These are phyloP conservation scores for Cladosporium sp. DNA, from an alignment of 2,329 filamentous ascomycete genomes.

Conservation along the genomic window DNA sequence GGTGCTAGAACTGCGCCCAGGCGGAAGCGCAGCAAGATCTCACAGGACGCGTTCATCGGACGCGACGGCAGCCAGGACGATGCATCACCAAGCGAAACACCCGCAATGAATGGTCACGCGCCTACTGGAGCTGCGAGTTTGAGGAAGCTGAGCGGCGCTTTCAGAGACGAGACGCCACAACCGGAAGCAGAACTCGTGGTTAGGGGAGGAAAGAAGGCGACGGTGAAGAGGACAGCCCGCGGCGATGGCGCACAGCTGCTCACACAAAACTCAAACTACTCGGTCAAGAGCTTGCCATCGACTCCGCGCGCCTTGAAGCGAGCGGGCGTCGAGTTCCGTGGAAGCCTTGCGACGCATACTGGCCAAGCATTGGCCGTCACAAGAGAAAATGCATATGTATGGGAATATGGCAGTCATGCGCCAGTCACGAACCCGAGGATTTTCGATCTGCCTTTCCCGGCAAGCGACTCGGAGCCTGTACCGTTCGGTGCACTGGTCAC, in stretches of 20 bases:
- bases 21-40: constrained; percentile 51
- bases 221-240: constrained; percentile 30
- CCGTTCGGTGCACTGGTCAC: constrained; percentile 83
- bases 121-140: constrained; percentile 8
- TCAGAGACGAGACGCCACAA: constrained; percentile 12
- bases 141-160: constrained; percentile 18
- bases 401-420: constrained; percentile 73
- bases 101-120: constrained; percentile 27
- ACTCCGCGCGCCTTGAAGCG: constrained; percentile 73
- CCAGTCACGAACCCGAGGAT: constrained; percentile 72
- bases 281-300: constrained; percentile 78
- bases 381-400: constrained; percentile 79
- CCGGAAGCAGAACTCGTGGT: constrained; percentile 25
- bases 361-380: constrained; percentile 70
- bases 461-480: constrained; percentile 67
- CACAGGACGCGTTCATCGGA: constrained; percentile 42
- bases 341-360: constrained; percentile 25
- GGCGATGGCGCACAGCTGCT: constrained; percentile 37
- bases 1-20: constrained; percentile 43
- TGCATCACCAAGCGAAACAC: constrained; percentile 7
- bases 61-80: constrained; percentile 25
- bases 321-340: constrained; percentile 59
- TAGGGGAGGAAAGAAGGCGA: constrained; percentile 30
- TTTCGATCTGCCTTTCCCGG: constrained; percentile 74
- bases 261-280: constrained; percentile 83